A percentile compares a stretch with the other conserved stretches of the same genome.
Evolutionary conservation across 441 rosid genomes (phyloP).

Genomic region (Euphorbia schlechtendalii): DNA sequence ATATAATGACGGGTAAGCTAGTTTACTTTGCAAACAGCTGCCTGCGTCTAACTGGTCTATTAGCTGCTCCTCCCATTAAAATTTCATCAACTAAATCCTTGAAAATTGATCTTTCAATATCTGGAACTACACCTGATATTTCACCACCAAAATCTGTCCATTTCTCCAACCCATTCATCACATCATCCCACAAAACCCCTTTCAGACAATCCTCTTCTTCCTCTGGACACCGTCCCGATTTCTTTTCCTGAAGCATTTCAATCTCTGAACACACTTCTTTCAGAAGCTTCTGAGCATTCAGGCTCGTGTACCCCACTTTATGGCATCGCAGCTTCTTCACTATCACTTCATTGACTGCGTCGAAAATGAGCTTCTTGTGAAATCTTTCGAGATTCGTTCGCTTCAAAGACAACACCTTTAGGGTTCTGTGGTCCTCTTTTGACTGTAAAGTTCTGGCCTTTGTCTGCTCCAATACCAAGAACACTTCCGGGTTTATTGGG

Average conservation of each 20-base stretch:
- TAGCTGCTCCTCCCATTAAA: conserved; percentile 46
- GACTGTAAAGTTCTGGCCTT: conserved; percentile 39
- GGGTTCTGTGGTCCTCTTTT: conserved; percentile 34
- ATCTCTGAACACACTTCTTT: conserved; percentile 69
- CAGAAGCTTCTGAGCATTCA: conserved; percentile 69
- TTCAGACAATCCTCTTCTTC: conserved; percentile 64
- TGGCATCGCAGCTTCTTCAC: conserved; percentile 43
- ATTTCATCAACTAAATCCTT: conserved; percentile 79
- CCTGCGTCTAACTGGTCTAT: conserved; percentile 40
- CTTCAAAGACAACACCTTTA: conserved; percentile 25
- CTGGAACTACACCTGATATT: conserved; percentile 46
- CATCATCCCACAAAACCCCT: conserved; percentile 53
- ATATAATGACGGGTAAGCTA: neutral
- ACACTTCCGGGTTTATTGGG: conserved; percentile 79
- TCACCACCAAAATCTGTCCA: conserved; percentile 52
- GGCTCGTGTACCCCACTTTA: conserved; percentile 42
- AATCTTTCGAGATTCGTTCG: conserved; percentile 34
- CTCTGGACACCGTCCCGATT: conserved; percentile 31
- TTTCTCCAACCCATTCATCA: conserved; percentile 37
- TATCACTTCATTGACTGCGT: conserved; percentile 72
- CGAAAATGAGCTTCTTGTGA: conserved; percentile 71
- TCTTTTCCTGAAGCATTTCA: conserved; percentile 48
- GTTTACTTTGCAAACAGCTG: conserved; percentile 47
- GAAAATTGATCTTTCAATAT: conserved; percentile 69
- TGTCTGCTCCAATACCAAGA: conserved; percentile 83